Conservation (phyloP, 2,329 filamentous ascomycete genomes). For the Paracamarosporium sp. region DNA sequence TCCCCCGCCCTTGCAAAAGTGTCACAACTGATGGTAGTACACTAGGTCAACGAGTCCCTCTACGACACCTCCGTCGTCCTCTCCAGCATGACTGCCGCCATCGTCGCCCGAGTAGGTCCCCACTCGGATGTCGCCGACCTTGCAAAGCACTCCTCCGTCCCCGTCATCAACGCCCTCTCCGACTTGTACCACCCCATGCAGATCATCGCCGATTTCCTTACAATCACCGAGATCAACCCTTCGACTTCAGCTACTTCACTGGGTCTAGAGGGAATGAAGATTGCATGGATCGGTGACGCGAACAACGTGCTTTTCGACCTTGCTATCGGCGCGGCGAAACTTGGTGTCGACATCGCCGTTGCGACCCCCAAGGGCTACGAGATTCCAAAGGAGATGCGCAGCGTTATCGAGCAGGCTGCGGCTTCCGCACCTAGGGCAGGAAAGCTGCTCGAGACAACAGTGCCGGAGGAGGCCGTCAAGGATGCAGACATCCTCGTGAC, state of each 20-base stretch:
- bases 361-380: constrained; percentile 86
- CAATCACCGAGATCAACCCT: constrained; percentile 80
- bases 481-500: constrained; percentile 90
- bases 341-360: constrained; percentile 84
- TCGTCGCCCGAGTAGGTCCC: constrained; percentile 59
- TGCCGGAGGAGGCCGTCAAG: constrained; percentile 85
- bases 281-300: constrained; percentile 95
- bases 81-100: constrained; percentile 69
- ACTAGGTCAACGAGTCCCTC: constrained; percentile 89
- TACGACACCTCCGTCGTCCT: constrained; percentile 91
- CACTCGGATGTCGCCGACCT: constrained; percentile 58
- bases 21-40: constrained; percentile 11
- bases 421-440: constrained; percentile 65
- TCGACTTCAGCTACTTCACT: constrained; percentile 58
- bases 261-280: constrained; percentile 81
- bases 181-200: constrained; percentile 94
- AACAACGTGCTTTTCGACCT: constrained; percentile 98
- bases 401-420: constrained; percentile 72
- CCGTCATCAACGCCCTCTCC: constrained; percentile 69
- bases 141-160: constrained; percentile 56
- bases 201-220: constrained; percentile 91
- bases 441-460: constrained; percentile 74
- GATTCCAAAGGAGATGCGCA: constrained; percentile 77
- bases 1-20: not conserved
- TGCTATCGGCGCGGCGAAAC: constrained; percentile 84